Base-by-base conservation (phyloP, 208 protist species). In the Trypanosoma rangeli region DNA sequence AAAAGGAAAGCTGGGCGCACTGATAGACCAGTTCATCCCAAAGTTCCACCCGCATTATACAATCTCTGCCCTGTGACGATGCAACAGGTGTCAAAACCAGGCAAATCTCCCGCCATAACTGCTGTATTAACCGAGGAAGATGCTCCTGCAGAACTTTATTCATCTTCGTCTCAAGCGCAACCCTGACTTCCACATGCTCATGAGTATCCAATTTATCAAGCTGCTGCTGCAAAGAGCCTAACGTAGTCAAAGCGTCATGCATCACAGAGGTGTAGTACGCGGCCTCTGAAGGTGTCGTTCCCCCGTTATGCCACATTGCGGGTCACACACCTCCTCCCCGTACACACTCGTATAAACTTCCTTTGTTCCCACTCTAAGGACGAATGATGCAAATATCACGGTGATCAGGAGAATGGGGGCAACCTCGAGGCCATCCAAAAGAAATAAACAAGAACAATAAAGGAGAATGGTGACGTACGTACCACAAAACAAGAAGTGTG, bases 21-120 rank as follows among this genome's bases (percentile, higher is more conserved):
- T 48, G 13, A 13, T 64, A 1, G 26, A 28, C 28, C 24, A 64
- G 18, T 33, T 63, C 44, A 39, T 48, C 49, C 57, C 42, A 48
- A 15, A 46, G 15, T 16, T 44, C 29, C 54, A 58, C 49, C 3
- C 29, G 35, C 5, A 16, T n/a, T 35, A 1, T 42, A 9, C 28
- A 12, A 8, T 13, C 15, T 15, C 15, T 10, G 0, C 24, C 31
- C 13, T 31, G 26, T 3, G 24, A 12, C 1, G 16, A 22, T 22
- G 48, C 5, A 55, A 29, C 5, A 0, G 33, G 16, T 48, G 35
- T 26, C 4, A 70, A 37, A 1, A 10, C n/a, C 9, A 44, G 3
- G 55, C 56, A 71, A 12, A 64, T 63, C 22, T 71, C 66, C 12
- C 64, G 29, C 66, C 66, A 71, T 7, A 71, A 12, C 44, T 63